phyloP scores from a whole-genome alignment of 352 stramenopile species.

The Phytopythium boreale region DNA sequence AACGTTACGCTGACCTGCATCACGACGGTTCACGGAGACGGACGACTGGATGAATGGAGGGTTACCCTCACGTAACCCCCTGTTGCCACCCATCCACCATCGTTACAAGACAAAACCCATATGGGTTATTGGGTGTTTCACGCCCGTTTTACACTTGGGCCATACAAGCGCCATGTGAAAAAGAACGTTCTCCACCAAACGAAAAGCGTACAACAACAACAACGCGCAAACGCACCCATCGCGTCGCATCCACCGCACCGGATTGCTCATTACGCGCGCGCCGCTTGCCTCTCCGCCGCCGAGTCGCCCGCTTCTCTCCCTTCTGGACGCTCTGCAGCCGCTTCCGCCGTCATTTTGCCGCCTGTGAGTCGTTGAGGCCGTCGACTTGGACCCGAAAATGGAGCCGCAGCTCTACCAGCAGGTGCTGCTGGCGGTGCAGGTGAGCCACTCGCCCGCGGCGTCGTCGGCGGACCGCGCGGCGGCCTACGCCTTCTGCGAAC shows the following conservation, averaged over 20 bases:
- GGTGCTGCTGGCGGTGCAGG: constrained; percentile 66
- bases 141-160: background rate
- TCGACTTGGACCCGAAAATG: constrained; percentile 19
- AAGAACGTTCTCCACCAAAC: background rate
- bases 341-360: background rate
- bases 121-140: background rate
- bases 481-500: constrained; percentile 72
- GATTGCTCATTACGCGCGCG: background rate
- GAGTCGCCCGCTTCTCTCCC: too few relatives aligned
- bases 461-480: constrained; percentile 38
- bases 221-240: background rate
- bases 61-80: too few relatives aligned
- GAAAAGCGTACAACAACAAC: background rate
- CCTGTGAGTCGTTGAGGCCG: background rate
- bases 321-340: too few relatives aligned
- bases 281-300: background rate
- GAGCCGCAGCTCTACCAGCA: constrained; percentile 69
- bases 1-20: too few relatives aligned
- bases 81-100: background rate
- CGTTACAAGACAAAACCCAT: background rate
- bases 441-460: constrained; percentile 61
- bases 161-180: background rate
- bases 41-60: too few relatives aligned
- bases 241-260: too few relatives aligned
- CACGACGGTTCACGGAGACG: too few relatives aligned